Base-by-base conservation (phyloP, 352 stramenopile species). In the Blastocystis sp. region DNA sequence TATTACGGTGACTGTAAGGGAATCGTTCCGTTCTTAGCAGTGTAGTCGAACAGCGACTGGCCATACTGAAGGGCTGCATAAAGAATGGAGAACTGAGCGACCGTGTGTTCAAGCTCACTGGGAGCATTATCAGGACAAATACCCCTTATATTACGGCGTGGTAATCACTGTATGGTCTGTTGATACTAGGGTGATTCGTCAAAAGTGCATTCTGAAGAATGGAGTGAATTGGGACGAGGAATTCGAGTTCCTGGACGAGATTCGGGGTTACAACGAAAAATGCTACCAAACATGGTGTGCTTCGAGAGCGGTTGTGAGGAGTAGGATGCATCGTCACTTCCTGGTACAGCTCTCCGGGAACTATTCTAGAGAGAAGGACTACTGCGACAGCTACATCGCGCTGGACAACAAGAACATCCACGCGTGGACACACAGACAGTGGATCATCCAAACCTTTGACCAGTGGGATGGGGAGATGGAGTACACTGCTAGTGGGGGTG, bases 401-500 rank as follows among this genome's bases (percentile, higher is more conserved):
- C 14, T 45, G 3, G 77, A 87, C 59, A 62, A 74, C 45, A 87
- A 87, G 28, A 87, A 87, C 57, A 87, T 87, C 40, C 77, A 87
- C 57, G 68, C 48, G 34, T 87, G 77, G 77, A 74, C 43, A 17
- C 48, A 87, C 34, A 48, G 77, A 3, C 61, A 76, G 7, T 87
- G 65, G 62, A 43, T 87, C 7, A 60, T 77, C 52, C 9, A 87
- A 6, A 70, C 9, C 11, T 87, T 78, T 60, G 59, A 52, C 3
- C 9, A 71, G 4, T 87, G 40, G 17, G 77, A 87, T 6, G 61
- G 52, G 4, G 77, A 87, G 59, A 7, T 87, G 28, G 77, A 87
- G 38, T 87, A 87, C 61, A 87, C 77, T 19, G 77, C 65, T 11
- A 87, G 77, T 87, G 54, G 11, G 17, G 10, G 7, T 77, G 38